Conservation (phyloP, 2,329 filamentous ascomycete species). For the Rhynchosporium agropyri region DNA sequence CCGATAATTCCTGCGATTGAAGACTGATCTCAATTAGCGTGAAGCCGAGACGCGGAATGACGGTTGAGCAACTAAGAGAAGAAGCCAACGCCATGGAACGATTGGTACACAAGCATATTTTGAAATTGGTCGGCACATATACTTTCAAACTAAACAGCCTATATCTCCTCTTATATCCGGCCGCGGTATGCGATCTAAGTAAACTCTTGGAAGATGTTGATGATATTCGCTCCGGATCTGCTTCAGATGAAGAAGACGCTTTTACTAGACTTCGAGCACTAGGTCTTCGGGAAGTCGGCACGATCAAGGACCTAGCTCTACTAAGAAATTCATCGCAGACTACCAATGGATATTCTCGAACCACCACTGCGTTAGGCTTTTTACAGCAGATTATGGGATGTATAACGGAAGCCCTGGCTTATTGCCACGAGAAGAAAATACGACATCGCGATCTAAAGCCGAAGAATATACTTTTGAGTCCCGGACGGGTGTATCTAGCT, state of each 20-base stretch:
- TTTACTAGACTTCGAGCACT: conserved; percentile 45
- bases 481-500: conserved; percentile 51
- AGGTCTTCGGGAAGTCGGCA: conserved; percentile 45
- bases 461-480: conserved; percentile 51
- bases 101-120: conserved; percentile 52
- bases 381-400: conserved; percentile 50
- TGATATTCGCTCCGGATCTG: conserved; percentile 45
- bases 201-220: conserved; percentile 50
- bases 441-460: conserved; percentile 54
- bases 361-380: conserved; percentile 44
- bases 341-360: conserved; percentile 31
- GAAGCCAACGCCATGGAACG: conserved; percentile 53
- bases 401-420: conserved; percentile 40
- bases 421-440: conserved; percentile 43
- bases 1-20: conserved; percentile 33
- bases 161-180: conserved; percentile 52
- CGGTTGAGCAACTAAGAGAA: conserved; percentile 48
- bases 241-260: conserved; percentile 46
- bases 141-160: conserved; percentile 46
- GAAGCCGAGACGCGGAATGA: conserved; percentile 34
- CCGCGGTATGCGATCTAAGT: conserved; percentile 50
- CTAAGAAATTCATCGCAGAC: conserved; percentile 23
- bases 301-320: conserved; percentile 24
- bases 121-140: conserved; percentile 53
- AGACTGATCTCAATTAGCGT: conserved; percentile 27